Conservation (phyloP, 2,329 filamentous ascomycete genomes). For the Claviceps paspali region DNA sequence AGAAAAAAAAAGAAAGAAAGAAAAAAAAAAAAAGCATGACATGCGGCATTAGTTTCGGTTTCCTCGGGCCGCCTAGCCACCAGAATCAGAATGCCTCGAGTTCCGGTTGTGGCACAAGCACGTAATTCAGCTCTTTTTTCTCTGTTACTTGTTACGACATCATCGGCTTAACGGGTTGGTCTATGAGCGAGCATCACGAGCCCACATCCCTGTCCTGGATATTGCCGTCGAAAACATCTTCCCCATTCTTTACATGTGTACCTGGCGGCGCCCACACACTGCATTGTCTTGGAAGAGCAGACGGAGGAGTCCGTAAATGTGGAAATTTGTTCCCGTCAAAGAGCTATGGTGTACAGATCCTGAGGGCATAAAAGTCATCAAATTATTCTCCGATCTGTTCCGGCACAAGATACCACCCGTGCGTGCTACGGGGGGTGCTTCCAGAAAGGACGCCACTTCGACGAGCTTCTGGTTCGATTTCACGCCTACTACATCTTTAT, state of each 20-base stretch:
- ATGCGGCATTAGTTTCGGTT: neutral
- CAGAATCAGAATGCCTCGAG: neutral
- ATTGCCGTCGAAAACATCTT: constrained; percentile 5
- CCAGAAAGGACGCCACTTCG: neutral
- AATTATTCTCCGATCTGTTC: constrained; percentile 7
- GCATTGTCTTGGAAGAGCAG: neutral
- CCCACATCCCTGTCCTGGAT: constrained; percentile 7
- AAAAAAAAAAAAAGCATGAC: neutral
- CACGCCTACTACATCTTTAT: constrained; percentile 1
- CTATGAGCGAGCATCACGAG: neutral
- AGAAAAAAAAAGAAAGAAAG: neutral
- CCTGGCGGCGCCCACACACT: constrained; percentile 2
- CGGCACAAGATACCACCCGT: neutral
- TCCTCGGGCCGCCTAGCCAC: neutral
- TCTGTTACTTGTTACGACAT: neutral
- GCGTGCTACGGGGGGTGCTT: constrained; percentile 4
- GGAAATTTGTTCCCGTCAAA: neutral
- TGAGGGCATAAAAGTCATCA: constrained; percentile 6
- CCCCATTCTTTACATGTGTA: neutral
- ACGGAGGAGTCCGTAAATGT: constrained; percentile 2
- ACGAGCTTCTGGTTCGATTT: neutral
- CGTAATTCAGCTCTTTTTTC: no score
- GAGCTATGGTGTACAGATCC: neutral
- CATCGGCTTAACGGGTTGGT: neutral
- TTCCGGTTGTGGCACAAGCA: neutral